A percentile compares a stretch with the other conserved stretches of the same genome.
Conservation (phyloP, 2,329 filamentous ascomycete species). For the Ceratocystis ficicola region DNA sequence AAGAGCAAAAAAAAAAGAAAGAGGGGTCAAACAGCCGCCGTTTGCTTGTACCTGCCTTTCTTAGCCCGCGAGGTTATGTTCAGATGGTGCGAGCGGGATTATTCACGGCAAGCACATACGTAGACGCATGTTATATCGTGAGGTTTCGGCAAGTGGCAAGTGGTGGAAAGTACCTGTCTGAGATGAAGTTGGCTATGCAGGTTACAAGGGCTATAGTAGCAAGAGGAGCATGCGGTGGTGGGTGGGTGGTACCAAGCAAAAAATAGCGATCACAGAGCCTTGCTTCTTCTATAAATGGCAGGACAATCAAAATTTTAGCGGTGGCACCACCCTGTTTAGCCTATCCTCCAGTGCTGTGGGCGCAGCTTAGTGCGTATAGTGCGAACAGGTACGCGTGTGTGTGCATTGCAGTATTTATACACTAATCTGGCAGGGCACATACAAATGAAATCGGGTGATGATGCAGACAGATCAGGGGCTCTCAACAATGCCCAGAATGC, state of each 20-base stretch:
- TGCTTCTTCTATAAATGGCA: slow-evolving; percentile 1
- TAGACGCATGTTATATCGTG: neutral
- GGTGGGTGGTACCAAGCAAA: too few relatives aligned
- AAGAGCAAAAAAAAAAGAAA: neutral
- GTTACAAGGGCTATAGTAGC: too few relatives aligned
- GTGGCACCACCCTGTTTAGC: neutral
- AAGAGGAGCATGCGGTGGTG: neutral
- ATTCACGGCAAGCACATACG: neutral
- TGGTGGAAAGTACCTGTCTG: neutral
- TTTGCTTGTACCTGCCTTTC: neutral
- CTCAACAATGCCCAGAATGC: neutral
- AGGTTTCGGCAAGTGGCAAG: neutral
- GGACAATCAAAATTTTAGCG: neutral
- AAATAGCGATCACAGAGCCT: neutral
- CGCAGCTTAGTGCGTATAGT: neutral
- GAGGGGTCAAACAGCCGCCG: neutral
- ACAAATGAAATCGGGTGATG: neutral
- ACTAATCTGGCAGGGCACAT: neutral
- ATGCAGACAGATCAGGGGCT: neutral
- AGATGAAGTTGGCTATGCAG: neutral
- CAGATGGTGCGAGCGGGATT: neutral
- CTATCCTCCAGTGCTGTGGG: too few relatives aligned
- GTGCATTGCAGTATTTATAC: neutral
- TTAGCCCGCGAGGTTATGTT: neutral
- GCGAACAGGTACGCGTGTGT: neutral